Percentiles rank a stretch among this genome's conserved stretches.
phyloP scores from a whole-genome alignment of 441 rosid species.

The Populus hybrid region DNA sequence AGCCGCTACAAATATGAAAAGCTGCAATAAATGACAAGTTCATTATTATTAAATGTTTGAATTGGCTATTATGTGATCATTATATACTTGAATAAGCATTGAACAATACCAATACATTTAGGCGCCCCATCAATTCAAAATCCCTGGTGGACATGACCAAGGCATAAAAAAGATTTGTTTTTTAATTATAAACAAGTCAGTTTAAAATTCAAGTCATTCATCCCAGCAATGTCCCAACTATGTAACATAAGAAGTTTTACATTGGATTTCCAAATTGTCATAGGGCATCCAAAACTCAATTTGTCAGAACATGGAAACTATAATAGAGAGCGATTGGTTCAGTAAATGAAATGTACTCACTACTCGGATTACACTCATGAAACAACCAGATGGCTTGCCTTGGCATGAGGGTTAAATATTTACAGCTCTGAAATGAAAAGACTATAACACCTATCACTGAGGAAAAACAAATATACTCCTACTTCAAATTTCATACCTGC shows the following conservation, averaged over 20 bases:
- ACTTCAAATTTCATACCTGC: slow-evolving; percentile 54
- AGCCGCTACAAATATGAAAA: slow-evolving; percentile 83
- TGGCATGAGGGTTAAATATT: background rate
- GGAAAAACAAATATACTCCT: slow-evolving; percentile 46
- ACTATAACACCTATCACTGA: background rate
- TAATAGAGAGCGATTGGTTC: background rate
- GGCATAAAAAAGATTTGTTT: background rate
- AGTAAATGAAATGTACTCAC: background rate
- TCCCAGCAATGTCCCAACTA: background rate
- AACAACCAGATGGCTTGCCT: background rate
- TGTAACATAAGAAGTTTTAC: background rate
- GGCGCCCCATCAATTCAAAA: background rate
- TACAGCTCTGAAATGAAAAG: background rate
- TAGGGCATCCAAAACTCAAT: background rate
- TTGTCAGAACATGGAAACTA: background rate
- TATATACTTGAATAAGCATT: background rate
- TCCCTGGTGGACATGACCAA: background rate
- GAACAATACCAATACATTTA: background rate
- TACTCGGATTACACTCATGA: background rate
- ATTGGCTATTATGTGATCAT: background rate
- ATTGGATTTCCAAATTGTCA: slow-evolving; percentile 2
- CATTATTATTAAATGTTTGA: background rate
- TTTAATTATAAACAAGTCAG: background rate
- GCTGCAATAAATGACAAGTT: slow-evolving; percentile 35
- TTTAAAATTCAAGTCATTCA: background rate